A percentile compares a stretch with the other conserved stretches of the same genome.
Conservation (phyloP, 331 rosid genomes). For the Malus hybrid region DNA sequence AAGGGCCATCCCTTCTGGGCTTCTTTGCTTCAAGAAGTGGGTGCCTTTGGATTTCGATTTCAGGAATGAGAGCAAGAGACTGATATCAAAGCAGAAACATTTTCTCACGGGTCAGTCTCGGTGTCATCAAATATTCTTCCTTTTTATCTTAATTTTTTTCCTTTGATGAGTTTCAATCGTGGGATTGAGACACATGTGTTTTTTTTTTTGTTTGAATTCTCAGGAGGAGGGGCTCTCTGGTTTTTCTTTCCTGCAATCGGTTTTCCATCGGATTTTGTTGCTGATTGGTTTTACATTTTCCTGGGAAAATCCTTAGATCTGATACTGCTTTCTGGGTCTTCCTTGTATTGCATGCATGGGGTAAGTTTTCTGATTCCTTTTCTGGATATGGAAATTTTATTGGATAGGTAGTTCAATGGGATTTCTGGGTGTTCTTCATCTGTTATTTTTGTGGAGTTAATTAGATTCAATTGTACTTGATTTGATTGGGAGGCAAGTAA, state of each 20-base stretch:
- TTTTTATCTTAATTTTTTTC: neutral
- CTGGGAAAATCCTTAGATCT: constrained; percentile 31
- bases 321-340: constrained; percentile 32
- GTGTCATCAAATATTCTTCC: neutral
- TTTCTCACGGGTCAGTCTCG: constrained; percentile 19
- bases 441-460: neutral
- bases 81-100: neutral
- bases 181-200: neutral
- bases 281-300: constrained; percentile 12
- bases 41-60: constrained; percentile 6
- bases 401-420: neutral
- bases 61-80: neutral
- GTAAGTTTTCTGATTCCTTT: constrained; percentile 60
- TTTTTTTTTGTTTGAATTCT: constrained; percentile 9
- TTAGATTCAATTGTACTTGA: neutral
- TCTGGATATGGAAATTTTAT: neutral
- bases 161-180: neutral
- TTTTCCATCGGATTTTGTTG: constrained; percentile 20
- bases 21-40: constrained; percentile 31
- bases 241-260: constrained; percentile 36
- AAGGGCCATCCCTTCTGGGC: constrained; percentile 44
- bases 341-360: constrained; percentile 65
- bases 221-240: constrained; percentile 37
- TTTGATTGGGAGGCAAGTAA: neutral
- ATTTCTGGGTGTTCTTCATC: neutral